phyloP scores from a whole-genome alignment of 2,329 filamentous ascomycete species.

The Massarina eburnea region DNA sequence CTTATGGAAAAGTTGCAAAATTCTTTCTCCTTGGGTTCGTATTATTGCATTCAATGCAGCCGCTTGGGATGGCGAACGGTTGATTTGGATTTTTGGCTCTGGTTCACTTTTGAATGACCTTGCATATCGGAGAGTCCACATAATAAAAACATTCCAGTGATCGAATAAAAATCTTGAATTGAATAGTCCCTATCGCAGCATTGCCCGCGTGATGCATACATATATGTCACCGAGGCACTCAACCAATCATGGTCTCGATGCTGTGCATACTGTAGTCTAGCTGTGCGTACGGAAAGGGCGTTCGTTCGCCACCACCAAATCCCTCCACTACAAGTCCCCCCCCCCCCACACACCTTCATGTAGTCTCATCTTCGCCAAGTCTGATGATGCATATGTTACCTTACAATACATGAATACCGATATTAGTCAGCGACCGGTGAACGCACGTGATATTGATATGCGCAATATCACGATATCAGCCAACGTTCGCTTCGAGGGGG shows the following conservation, averaged over 20 bases:
- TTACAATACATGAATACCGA: background rate
- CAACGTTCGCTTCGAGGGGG: too few relatives aligned
- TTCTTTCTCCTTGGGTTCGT: too few relatives aligned
- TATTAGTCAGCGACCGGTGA: background rate
- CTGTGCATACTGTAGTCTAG: conserved; percentile 3
- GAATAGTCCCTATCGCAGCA: too few relatives aligned
- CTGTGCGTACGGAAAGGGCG: background rate
- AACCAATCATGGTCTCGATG: background rate
- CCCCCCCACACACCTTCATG: background rate
- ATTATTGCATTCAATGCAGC: too few relatives aligned
- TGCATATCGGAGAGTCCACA: conserved; percentile 1
- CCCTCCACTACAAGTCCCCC: background rate
- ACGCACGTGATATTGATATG: background rate
- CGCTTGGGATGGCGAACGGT: too few relatives aligned
- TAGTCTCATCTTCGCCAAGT: background rate
- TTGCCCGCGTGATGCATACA: background rate
- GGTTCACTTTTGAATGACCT: background rate
- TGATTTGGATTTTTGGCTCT: too few relatives aligned
- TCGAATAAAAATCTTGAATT: too few relatives aligned
- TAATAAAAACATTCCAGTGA: too few relatives aligned
- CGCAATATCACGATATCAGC: too few relatives aligned
- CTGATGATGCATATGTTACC: too few relatives aligned
- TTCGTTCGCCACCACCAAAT: background rate
- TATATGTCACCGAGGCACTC: background rate
- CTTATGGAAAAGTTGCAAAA: too few relatives aligned